Base-by-base conservation (phyloP, 352 stramenopile species). In the Peronosclerospora sorghi region DNA sequence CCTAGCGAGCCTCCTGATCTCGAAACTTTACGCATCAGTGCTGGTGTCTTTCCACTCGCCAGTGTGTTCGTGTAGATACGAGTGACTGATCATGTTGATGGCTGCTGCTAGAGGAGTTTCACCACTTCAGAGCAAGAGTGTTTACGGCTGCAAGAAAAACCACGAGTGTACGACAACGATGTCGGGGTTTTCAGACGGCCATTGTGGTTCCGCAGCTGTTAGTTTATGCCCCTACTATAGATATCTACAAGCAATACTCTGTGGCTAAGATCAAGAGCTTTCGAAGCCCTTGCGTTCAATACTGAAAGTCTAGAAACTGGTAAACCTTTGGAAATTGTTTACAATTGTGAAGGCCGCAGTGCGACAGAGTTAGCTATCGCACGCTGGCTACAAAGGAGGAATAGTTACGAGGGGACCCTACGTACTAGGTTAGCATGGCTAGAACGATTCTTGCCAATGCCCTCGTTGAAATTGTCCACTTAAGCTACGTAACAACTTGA, bases 211-310 rank as follows among this genome's bases (percentile, higher is more conserved):
- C 68, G 8, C 78, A 86, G 34, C 48, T 86, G 3, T 9, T 85
- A 18, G 17, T 87, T n/a, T 48, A 72, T 23, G 73, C 68, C 0
- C 48, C 70, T 2, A 73, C 59, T 0, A 86, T 79, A 53, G 68
- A 59, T 0, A 54, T 85, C 3, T 83, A 75, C 51, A 82, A 78
- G 35, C 72, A 83, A 45, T 86, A 86, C 35, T 78, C 69, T 21
- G 62, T 56, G 1, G 57, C 62, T 0, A 48, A 85, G 2, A 44
- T 73, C 28, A 85, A 87, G 45, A 52, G 57, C 7, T 49, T 90
- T 2, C 66, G 70, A 70, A 21, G 43, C 49, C 35, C 5, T 13
- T 8, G 6, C 15, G 19, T 41, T 8, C n/a, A 24, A 20, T 7
- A 0, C 20, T 21, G 35, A 17, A 29, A 1, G 8, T 21, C 14